Evolutionary conservation across 495 filamentous ascomycete genomes (phyloP).

Genomic region (Aspergillus asperescens): DNA sequence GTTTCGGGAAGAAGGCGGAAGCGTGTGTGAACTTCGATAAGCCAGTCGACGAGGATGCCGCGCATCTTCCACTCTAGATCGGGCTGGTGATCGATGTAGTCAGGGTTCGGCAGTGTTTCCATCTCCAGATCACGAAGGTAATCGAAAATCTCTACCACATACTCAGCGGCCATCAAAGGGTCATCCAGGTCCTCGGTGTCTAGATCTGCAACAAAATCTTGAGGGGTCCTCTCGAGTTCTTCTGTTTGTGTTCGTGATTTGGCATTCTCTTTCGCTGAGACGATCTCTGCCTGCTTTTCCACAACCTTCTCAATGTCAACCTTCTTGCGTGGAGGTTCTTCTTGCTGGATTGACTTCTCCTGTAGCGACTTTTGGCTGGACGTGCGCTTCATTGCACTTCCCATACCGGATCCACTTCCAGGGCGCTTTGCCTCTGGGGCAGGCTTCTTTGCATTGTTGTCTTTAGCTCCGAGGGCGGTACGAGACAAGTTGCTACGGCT

Average conservation of each 20-base stretch:
- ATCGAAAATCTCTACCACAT: constrained; percentile 95
- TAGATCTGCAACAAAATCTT: constrained; percentile 57
- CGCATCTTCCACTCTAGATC: constrained; percentile 98
- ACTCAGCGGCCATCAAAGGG: constrained; percentile 95
- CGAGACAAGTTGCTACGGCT: constrained; percentile 61
- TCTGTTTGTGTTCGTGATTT: constrained; percentile 26
- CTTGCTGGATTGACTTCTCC: constrained; percentile 55
- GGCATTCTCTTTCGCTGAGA: constrained; percentile 18
- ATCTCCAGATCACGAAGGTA: constrained; percentile 85
- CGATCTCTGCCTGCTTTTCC: constrained; percentile 18
- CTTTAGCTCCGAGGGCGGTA: constrained; percentile 57
- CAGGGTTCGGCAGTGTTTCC: constrained; percentile 76
- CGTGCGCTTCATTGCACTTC: constrained; percentile 52
- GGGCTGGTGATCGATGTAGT: constrained; percentile 90
- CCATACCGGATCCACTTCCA: constrained; percentile 67
- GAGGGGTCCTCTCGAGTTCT: constrained; percentile 33
- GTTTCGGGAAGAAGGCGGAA: constrained; percentile 98
- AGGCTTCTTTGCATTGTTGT: constrained; percentile 57
- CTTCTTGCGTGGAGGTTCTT: constrained; percentile 53
- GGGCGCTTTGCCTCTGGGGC: constrained; percentile 57
- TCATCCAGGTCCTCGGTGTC: constrained; percentile 87
- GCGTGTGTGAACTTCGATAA: constrained; percentile 95
- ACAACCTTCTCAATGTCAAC: constrained; percentile 48
- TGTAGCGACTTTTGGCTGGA: constrained; percentile 49
- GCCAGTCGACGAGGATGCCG: constrained; percentile 95